A percentile compares a stretch with the other conserved stretches of the same genome.
phyloP scores from a whole-genome alignment of 2,329 filamentous ascomycete genomes.

The Rutstroemia sp. region DNA sequence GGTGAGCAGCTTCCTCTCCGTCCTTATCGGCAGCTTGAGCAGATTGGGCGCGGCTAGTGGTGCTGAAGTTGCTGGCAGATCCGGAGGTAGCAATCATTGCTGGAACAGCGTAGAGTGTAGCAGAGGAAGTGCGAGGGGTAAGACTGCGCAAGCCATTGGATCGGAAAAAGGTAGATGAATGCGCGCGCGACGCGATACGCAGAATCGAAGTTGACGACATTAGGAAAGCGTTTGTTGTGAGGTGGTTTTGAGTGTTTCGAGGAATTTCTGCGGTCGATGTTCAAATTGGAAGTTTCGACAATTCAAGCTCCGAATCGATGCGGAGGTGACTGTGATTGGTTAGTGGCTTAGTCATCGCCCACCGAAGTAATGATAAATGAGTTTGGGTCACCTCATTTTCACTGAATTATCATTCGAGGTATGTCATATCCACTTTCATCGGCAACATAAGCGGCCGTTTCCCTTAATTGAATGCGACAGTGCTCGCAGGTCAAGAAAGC shows the following conservation, averaged over 20 bases:
- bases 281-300: slow-evolving; percentile 6
- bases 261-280: slow-evolving; percentile 11
- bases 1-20: slow-evolving; percentile 51
- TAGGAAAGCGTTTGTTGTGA: slow-evolving; percentile 28
- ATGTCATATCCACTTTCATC: background rate
- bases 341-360: background rate
- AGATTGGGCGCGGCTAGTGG: slow-evolving; percentile 40
- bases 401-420: background rate
- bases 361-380: background rate
- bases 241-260: slow-evolving; percentile 4
- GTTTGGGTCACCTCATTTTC: background rate
- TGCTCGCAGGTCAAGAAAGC: background rate
- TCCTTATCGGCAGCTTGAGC: slow-evolving; percentile 38
- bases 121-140: slow-evolving; percentile 45
- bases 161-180: slow-evolving; percentile 52
- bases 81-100: slow-evolving; percentile 43
- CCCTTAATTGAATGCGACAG: background rate
- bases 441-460: background rate
- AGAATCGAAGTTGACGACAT: slow-evolving; percentile 64
- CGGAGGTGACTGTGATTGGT: slow-evolving; percentile 1
- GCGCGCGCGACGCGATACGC: slow-evolving; percentile 63
- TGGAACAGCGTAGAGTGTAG: slow-evolving; percentile 44
- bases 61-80: slow-evolving; percentile 53
- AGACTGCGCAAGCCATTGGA: slow-evolving; percentile 52
- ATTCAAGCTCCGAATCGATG: background rate